Conservation (phyloP, 805 yeast genomes). For the Hyphopichia homilentoma region DNA sequence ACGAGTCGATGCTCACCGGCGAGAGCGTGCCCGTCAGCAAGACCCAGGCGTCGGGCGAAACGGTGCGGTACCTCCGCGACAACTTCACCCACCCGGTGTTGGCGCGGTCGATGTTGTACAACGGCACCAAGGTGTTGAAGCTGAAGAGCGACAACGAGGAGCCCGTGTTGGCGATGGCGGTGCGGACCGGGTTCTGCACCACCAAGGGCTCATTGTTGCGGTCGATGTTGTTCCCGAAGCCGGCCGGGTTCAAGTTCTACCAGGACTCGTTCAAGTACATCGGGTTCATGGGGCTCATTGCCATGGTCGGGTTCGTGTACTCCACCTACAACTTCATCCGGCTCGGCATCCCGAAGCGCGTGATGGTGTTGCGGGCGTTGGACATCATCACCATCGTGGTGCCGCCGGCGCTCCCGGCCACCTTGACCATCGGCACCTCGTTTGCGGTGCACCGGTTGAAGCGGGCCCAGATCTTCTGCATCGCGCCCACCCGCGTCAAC, state of each 20-base stretch:
- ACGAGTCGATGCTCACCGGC: conserved; percentile 97
- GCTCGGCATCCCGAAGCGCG: conserved; percentile 62
- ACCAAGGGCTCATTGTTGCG: conserved; percentile 92
- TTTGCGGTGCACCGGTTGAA: conserved; percentile 81
- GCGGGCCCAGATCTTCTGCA: conserved; percentile 69
- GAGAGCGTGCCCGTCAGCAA: conserved; percentile 97
- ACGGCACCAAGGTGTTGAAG: conserved; percentile 86
- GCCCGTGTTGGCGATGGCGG: conserved; percentile 83
- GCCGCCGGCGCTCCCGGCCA: conserved; percentile 98
- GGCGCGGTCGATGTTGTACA: conserved; percentile 73
- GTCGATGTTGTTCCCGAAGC: conserved; percentile 96
- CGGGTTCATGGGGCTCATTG: conserved; percentile 89
- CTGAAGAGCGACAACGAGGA: conserved; percentile 70
- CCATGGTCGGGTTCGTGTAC: conserved; percentile 75
- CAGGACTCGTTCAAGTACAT: conserved; percentile 93
- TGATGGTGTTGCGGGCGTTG: conserved; percentile 82
- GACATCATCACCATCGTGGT: conserved; percentile 95
- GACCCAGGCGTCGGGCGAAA: conserved; percentile 57
- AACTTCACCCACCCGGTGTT: conserved; percentile 63
- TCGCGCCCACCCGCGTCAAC: conserved; percentile 90
- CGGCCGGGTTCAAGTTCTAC: conserved; percentile 88
- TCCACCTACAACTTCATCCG: conserved; percentile 80
- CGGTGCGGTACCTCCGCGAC: conserved; percentile 52
- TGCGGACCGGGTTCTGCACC: conserved; percentile 89
- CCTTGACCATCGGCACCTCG: conserved; percentile 92